A percentile compares a stretch with the other conserved stretches of the same genome.
Evolutionary conservation across 129 eudicot genomes (phyloP).

Genomic region (Artemisia argyi): DNA sequence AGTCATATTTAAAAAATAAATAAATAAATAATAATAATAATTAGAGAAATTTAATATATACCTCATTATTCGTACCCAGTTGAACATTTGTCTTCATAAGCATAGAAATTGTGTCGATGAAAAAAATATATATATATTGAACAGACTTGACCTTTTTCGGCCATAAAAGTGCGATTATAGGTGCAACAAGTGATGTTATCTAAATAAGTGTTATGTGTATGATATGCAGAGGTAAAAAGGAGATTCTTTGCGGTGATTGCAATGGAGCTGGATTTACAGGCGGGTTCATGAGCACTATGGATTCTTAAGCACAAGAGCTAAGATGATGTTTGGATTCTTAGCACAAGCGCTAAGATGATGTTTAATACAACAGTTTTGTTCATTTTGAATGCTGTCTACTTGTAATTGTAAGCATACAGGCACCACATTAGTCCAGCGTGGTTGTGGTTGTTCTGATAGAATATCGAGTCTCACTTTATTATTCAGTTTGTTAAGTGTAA

Average conservation of each 20-base stretch:
- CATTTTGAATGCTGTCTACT: background rate
- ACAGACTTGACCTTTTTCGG: background rate
- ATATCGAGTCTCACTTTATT: conserved; percentile 17
- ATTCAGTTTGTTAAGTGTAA: conserved; percentile 9
- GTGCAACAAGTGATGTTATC: background rate
- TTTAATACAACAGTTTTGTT: conserved; percentile 19
- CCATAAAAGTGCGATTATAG: background rate
- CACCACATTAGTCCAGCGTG: conserved; percentile 1
- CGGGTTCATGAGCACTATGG: conserved; percentile 73
- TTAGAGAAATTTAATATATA: too few relatives aligned
- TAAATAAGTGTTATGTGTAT: conserved; percentile 16
- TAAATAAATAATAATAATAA: too few relatives aligned
- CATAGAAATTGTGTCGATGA: background rate
- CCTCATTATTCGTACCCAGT: too few relatives aligned
- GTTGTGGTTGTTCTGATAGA: conserved; percentile 7
- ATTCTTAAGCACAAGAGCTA: conserved; percentile 16
- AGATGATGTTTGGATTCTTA: too few relatives aligned
- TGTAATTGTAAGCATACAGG: background rate
- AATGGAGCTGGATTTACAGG: conserved; percentile 87
- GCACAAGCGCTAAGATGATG: background rate
- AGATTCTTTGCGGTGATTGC: conserved; percentile 71
- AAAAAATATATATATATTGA: background rate
- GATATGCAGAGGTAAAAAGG: conserved; percentile 65
- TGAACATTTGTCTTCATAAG: background rate
- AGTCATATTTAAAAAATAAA: background rate